Conservation (phyloP, 768 basidiomycete species). For the Dentipellis fragilis region DNA sequence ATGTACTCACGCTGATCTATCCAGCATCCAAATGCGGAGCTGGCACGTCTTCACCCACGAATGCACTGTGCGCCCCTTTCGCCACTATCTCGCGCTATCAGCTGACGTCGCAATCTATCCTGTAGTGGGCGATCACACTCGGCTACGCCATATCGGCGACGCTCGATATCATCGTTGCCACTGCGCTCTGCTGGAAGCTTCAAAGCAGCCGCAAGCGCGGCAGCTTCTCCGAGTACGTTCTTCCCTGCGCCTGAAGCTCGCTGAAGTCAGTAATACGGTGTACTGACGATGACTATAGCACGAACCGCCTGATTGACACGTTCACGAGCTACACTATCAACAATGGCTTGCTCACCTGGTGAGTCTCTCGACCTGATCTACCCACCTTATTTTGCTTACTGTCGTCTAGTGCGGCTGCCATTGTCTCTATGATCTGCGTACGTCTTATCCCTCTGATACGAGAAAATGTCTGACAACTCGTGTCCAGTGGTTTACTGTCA, state of each 20-base stretch:
- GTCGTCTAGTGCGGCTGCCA: neutral
- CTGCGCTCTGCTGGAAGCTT: neutral
- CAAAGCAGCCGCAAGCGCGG: neutral
- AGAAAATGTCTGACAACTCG: neutral
- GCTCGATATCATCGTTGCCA: neutral
- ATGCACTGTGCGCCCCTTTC: neutral
- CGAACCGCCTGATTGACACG: neutral
- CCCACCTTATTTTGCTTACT: neutral
- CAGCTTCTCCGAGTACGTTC: neutral
- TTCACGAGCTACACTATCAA: neutral
- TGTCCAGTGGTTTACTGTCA: neutral
- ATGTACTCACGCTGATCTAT: neutral
- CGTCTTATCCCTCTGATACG: neutral
- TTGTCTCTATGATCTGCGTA: neutral
- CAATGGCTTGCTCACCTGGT: neutral
- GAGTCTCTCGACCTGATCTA: neutral
- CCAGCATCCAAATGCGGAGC: neutral
- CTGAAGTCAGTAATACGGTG: neutral
- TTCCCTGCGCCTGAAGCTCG: neutral
- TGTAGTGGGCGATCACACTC: neutral
- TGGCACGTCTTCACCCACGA: neutral
- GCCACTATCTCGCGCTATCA: neutral
- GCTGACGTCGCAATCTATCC: neutral
- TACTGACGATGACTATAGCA: neutral
- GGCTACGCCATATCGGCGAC: neutral